phyloP scores from a whole-genome alignment of 1,284 basidiomycete genomes.

The Apiotrichum porosum region DNA sequence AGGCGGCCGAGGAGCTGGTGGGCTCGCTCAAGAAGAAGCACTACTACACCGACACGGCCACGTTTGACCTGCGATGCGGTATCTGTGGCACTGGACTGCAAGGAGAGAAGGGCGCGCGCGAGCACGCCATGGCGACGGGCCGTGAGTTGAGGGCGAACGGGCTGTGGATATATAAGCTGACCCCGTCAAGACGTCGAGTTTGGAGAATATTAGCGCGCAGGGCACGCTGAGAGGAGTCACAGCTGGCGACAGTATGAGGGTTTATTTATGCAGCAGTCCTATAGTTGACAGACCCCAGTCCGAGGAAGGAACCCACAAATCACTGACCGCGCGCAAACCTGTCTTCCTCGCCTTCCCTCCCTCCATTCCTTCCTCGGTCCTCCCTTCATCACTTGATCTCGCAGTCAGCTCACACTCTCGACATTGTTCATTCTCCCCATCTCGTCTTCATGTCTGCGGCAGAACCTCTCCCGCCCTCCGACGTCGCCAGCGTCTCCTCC shows the following conservation, averaged over 20 bases:
- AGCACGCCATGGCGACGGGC: constrained; percentile 78
- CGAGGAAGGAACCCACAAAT: no score
- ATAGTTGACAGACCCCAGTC: no score
- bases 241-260: no score
- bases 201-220: constrained; percentile 65
- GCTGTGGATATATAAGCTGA: constrained; percentile 11
- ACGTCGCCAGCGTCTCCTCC: no score
- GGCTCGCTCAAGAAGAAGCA: constrained; percentile 64
- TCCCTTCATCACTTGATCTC: background rate
- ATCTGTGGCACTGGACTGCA: constrained; percentile 61
- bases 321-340: no score
- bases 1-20: constrained; percentile 67
- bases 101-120: constrained; percentile 85
- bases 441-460: no score
- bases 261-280: no score
- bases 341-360: no score
- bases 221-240: no score
- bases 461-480: no score
- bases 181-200: constrained; percentile 55
- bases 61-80: constrained; percentile 68
- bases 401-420: background rate
- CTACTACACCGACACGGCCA: constrained; percentile 84
- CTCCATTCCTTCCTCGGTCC: background rate
- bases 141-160: constrained; percentile 53
- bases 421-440: no score